A percentile compares a stretch with the other conserved stretches of the same genome.
These are phyloP conservation scores for Suillus lakei DNA, from an alignment of 768 basidiomycete genomes.

Conservation along the genomic window DNA sequence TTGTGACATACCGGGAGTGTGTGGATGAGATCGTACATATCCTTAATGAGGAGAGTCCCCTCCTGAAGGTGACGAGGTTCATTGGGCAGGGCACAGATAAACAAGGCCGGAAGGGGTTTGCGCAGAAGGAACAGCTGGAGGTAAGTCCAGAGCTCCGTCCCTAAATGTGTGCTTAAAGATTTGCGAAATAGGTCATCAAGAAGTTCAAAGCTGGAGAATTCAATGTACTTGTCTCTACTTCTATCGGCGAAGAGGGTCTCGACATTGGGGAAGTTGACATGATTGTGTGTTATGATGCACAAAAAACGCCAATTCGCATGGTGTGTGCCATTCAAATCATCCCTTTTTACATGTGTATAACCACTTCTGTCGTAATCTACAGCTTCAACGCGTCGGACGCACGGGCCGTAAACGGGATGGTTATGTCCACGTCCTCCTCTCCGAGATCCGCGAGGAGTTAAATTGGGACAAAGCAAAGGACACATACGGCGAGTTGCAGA, in stretches of 20 bases:
- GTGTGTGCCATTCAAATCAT: slow-evolving; percentile 47
- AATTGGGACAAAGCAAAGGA: slow-evolving; percentile 90
- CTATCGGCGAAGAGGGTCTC: slow-evolving; percentile 96
- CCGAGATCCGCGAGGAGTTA: slow-evolving; percentile 87
- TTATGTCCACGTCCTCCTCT: slow-evolving; percentile 87
- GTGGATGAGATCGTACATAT: slow-evolving; percentile 90
- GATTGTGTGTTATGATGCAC: slow-evolving; percentile 95
- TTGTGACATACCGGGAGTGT: slow-evolving; percentile 86
- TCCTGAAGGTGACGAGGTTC: slow-evolving; percentile 84
- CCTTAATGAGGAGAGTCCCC: slow-evolving; percentile 74
- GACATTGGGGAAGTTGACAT: slow-evolving; percentile 98
- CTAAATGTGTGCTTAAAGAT: slow-evolving; percentile 10
- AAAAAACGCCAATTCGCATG: slow-evolving; percentile 96
- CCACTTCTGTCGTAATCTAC: slow-evolving; percentile 10
- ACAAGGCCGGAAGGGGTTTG: slow-evolving; percentile 84
- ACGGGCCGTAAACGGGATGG: slow-evolving; percentile 94
- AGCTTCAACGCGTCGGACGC: slow-evolving; percentile 96
- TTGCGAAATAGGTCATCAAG: slow-evolving; percentile 67
- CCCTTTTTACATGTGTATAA: slow-evolving; percentile 9
- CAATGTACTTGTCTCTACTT: slow-evolving; percentile 94
- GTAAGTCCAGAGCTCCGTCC: slow-evolving; percentile 45
- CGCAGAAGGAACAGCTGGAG: slow-evolving; percentile 90
- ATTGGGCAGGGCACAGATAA: slow-evolving; percentile 91
- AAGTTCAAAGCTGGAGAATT: slow-evolving; percentile 86
- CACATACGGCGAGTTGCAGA: slow-evolving; percentile 88